Conservation (phyloP, 176 grass and related monocot genomes). For the maize (Zea mays) region DNA sequence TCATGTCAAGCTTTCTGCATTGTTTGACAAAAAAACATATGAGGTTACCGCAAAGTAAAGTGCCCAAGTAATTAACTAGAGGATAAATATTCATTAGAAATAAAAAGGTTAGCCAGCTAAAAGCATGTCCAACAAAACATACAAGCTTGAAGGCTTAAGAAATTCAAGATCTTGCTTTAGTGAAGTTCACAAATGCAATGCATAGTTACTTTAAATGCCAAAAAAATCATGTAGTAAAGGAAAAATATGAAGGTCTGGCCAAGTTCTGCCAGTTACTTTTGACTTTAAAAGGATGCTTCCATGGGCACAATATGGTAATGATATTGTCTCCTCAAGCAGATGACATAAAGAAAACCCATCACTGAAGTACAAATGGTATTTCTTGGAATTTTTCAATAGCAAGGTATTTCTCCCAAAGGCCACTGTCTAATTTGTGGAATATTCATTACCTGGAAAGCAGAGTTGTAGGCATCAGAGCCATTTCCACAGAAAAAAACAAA, state of each 20-base stretch:
- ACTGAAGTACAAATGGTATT: not conserved
- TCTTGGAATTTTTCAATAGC: not conserved
- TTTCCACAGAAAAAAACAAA: conserved; percentile 85
- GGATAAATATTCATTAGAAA: conserved; percentile 4
- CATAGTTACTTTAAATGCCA: not conserved
- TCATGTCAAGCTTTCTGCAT: not conserved
- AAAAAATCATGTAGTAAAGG: not conserved
- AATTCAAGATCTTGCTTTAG: not conserved
- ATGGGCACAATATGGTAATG: not conserved
- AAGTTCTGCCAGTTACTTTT: not conserved
- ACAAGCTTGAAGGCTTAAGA: conserved; percentile 2
- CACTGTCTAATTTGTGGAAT: conserved; percentile 20
- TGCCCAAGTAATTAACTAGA: conserved; percentile 6
- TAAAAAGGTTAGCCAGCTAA: not conserved
- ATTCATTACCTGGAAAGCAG: conserved; percentile 68
- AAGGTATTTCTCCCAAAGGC: not conserved
- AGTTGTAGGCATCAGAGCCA: conserved; percentile 58
- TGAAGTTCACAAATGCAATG: conserved; percentile 7
- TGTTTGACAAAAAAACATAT: not conserved
- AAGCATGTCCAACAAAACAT: not conserved
- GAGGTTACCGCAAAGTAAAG: not conserved
- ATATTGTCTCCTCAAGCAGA: conserved; percentile 14
- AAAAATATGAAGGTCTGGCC: not conserved
- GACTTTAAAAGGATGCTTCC: conserved; percentile 1
- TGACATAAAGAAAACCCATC: not conserved